Evolutionary conservation across 129 eudicot genomes (phyloP).

Genomic region (Ambrosia artemisiifolia): DNA sequence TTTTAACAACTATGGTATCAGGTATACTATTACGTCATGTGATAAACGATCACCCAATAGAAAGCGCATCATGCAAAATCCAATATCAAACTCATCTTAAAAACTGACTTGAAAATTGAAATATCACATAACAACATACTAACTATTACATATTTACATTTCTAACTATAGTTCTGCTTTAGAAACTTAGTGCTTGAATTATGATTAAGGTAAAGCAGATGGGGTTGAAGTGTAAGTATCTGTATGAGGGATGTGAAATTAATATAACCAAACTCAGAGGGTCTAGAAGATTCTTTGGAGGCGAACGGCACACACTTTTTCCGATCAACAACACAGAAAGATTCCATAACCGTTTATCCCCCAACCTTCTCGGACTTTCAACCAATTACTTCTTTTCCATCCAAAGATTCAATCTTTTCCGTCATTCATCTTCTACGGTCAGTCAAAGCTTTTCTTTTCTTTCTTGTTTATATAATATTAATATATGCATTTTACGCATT

Average conservation of each 20-base stretch:
- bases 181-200: too few relatives aligned
- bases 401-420: slow-evolving; percentile 21
- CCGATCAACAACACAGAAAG: slow-evolving; percentile 31
- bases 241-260: background rate
- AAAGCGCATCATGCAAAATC: too few relatives aligned
- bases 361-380: slow-evolving; percentile 36
- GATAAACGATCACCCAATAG: too few relatives aligned
- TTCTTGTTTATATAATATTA: slow-evolving; percentile 5
- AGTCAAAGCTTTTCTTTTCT: slow-evolving; percentile 24
- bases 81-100: too few relatives aligned
- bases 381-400: slow-evolving; percentile 16
- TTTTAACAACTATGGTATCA: too few relatives aligned
- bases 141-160: too few relatives aligned
- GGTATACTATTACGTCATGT: too few relatives aligned
- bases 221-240: background rate
- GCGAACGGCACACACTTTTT: slow-evolving; percentile 30
- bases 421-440: slow-evolving; percentile 12
- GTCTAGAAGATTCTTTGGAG: slow-evolving; percentile 27
- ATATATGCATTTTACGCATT: slow-evolving; percentile 8
- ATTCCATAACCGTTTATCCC: slow-evolving; percentile 24
- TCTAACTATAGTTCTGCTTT: too few relatives aligned
- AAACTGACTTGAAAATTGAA: too few relatives aligned
- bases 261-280: slow-evolving; percentile 18
- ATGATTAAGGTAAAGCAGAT: background rate
- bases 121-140: too few relatives aligned